Evolutionary conservation across 164 flowering plant genomes (phyloP).

Genomic region (Chimonanthus salicifolius): DNA sequence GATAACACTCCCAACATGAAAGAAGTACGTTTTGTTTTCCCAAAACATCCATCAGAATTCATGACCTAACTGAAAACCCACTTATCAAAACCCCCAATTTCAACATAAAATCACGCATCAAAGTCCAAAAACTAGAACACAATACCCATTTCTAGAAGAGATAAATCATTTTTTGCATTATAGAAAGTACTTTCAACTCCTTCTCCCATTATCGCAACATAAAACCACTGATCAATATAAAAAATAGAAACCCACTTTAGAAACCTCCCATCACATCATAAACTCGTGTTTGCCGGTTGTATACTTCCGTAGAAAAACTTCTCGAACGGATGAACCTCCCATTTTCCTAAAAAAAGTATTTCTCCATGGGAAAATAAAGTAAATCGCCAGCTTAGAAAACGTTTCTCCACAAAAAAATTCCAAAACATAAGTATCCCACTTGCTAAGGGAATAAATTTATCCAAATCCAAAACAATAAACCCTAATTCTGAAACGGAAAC

Average conservation of each 20-base stretch:
- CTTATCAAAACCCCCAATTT: neutral
- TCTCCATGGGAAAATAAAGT: too few relatives aligned
- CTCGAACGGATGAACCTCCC: too few relatives aligned
- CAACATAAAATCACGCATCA: conserved; percentile 11
- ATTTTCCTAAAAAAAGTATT: too few relatives aligned
- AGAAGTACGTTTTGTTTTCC: neutral
- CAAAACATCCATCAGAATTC: neutral
- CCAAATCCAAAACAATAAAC: conserved; percentile 9
- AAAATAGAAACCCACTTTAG: neutral
- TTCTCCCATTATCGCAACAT: neutral
- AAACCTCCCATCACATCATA: neutral
- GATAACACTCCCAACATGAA: conserved; percentile 1
- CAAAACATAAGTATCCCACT: too few relatives aligned
- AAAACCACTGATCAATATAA: neutral
- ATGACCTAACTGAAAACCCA: neutral
- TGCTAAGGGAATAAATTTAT: neutral
- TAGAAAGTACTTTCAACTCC: neutral
- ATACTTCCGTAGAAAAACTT: too few relatives aligned
- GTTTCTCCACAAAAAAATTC: too few relatives aligned
- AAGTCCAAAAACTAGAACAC: neutral
- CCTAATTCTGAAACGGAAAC: conserved; percentile 7
- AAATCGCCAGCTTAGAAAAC: too few relatives aligned
- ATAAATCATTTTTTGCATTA: neutral
- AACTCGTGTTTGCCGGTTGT: neutral
- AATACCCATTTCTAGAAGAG: neutral